phyloP scores from a whole-genome alignment of 78 protist species.

The Reticulomyxa filosa region DNA sequence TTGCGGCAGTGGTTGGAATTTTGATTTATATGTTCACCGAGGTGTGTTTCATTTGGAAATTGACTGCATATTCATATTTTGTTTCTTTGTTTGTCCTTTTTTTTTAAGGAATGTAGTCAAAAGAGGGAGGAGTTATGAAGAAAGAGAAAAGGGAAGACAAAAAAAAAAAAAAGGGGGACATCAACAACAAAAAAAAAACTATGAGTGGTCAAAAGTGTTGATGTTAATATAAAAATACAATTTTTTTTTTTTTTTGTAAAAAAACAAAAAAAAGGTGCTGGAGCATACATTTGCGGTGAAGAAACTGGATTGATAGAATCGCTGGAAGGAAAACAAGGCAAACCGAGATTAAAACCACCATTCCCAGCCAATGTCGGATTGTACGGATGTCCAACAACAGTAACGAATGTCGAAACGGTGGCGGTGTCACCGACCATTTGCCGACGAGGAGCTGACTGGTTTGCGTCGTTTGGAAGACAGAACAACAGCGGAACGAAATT shows the following conservation, averaged over 20 bases:
- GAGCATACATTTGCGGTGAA: slow-evolving; percentile 99
- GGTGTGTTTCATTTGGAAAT: background rate
- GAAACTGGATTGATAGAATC: slow-evolving; percentile 91
- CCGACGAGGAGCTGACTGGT: slow-evolving; percentile 48
- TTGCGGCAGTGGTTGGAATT: slow-evolving; percentile 67
- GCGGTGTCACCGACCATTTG: slow-evolving; percentile 88
- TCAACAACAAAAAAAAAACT: no score
- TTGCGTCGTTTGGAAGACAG: slow-evolving; percentile 71
- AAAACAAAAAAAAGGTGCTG: slow-evolving; percentile 51
- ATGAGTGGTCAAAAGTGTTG: no score
- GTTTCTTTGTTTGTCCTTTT: slow-evolving; percentile 1
- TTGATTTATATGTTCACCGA: slow-evolving; percentile 71
- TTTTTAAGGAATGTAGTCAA: no score
- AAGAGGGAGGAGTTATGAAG: no score
- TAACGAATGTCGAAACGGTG: slow-evolving; percentile 96
- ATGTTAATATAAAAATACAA: no score
- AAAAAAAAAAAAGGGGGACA: no score
- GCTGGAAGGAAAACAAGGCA: slow-evolving; percentile 82
- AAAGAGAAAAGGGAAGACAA: no score
- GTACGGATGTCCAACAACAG: slow-evolving; percentile 94
- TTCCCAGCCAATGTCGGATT: slow-evolving; percentile 95
- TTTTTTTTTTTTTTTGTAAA: no score
- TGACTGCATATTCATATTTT: background rate
- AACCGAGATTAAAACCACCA: slow-evolving; percentile 94
- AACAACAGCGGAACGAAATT: slow-evolving; percentile 85